Percentiles rank a stretch among this genome's conserved stretches.
phyloP scores from a whole-genome alignment of 2,329 filamentous ascomycete genomes.

The Ploettnerulaceae sp. region DNA sequence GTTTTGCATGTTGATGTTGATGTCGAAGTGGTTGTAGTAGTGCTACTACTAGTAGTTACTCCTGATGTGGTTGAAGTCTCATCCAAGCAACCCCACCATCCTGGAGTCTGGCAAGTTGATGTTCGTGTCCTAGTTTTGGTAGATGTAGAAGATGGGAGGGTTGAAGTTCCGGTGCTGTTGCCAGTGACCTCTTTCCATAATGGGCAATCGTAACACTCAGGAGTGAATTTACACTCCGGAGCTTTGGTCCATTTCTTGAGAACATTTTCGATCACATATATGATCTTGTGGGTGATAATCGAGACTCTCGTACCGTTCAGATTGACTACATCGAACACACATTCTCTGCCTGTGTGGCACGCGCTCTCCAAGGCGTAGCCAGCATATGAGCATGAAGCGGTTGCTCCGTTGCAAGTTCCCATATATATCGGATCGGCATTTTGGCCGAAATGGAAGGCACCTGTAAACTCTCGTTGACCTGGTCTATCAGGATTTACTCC shows the following conservation, averaged over 20 bases:
- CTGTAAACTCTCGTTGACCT: slow-evolving; percentile 68
- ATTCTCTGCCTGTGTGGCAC: slow-evolving; percentile 87
- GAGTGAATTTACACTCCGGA: slow-evolving; percentile 68
- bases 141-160: slow-evolving; percentile 53
- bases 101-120: slow-evolving; percentile 82
- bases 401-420: slow-evolving; percentile 86
- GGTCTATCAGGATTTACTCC: slow-evolving; percentile 66
- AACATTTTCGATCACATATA: slow-evolving; percentile 81
- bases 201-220: slow-evolving; percentile 82
- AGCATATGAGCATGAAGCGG: slow-evolving; percentile 82
- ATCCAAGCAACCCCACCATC: slow-evolving; percentile 64
- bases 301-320: slow-evolving; percentile 91
- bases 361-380: slow-evolving; percentile 90
- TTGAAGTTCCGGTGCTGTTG: slow-evolving; percentile 76
- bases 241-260: slow-evolving; percentile 77
- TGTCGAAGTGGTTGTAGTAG: slow-evolving; percentile 30
- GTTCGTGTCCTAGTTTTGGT: slow-evolving; percentile 67
- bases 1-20: slow-evolving; percentile 40
- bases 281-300: slow-evolving; percentile 86
- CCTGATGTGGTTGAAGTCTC: slow-evolving; percentile 27
- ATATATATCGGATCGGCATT: slow-evolving; percentile 95
- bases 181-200: slow-evolving; percentile 75
- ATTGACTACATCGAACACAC: slow-evolving; percentile 85
- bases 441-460: slow-evolving; percentile 86
- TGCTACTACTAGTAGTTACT: slow-evolving; percentile 23